These are phyloP conservation scores for Mycena alexandri DNA, from an alignment of 768 basidiomycete genomes.

Conservation along the genomic window DNA sequence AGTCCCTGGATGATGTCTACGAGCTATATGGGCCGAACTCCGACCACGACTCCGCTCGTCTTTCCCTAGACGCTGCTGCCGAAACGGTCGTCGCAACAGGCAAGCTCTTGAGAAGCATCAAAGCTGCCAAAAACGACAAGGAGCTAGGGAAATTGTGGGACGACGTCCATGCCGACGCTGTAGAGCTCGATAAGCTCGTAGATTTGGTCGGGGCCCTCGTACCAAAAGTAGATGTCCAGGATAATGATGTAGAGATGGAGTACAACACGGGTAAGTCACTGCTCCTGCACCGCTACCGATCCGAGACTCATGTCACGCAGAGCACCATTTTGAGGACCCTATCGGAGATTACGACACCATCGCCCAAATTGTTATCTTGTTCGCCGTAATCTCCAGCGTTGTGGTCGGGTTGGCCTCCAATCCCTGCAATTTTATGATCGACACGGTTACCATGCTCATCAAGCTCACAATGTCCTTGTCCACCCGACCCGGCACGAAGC, in stretches of 20 bases:
- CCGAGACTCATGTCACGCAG: slow-evolving; percentile 16
- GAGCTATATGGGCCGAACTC: slow-evolving; percentile 15
- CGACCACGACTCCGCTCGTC: slow-evolving; percentile 25
- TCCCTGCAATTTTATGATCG: slow-evolving; percentile 35
- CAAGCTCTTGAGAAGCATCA: slow-evolving; percentile 26
- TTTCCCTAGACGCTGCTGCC: slow-evolving; percentile 26
- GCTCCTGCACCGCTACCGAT: slow-evolving; percentile 2
- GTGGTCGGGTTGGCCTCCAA: slow-evolving; percentile 29
- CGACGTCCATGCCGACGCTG: slow-evolving; percentile 25
- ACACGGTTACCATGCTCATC: slow-evolving; percentile 32
- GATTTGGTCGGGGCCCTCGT: slow-evolving; percentile 28
- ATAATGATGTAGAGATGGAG: slow-evolving; percentile 6
- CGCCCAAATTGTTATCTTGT: slow-evolving; percentile 27
- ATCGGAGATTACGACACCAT: slow-evolving; percentile 25
- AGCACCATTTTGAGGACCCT: slow-evolving; percentile 36
- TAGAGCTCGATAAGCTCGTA: slow-evolving; percentile 28
- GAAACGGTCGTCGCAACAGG: slow-evolving; percentile 24
- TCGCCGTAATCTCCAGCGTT: slow-evolving; percentile 30
- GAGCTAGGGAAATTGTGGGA: slow-evolving; percentile 24
- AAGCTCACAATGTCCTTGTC: slow-evolving; percentile 30
- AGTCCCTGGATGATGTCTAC: slow-evolving; percentile 18
- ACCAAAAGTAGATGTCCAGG: slow-evolving; percentile 16
- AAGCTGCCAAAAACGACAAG: slow-evolving; percentile 26
- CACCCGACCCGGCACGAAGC: slow-evolving; percentile 12
- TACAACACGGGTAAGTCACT: slow-evolving; percentile 28